Percentiles rank a stretch among this genome's conserved stretches.
These are phyloP conservation scores for Kodamaea ohmeri DNA, from an alignment of 1,139 yeast species.

Conservation along the genomic window DNA sequence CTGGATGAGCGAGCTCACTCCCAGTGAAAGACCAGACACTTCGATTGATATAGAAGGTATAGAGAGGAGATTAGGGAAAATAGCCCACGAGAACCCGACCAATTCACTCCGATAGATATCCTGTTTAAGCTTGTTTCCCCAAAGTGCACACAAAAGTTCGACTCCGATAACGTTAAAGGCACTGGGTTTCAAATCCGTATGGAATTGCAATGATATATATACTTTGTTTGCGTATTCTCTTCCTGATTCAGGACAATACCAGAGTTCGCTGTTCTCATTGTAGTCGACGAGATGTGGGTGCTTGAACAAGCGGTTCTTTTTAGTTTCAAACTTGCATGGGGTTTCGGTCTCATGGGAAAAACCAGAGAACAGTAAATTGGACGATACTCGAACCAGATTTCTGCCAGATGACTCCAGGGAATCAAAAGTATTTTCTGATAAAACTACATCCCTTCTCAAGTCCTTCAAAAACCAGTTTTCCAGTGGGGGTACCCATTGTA, in stretches of 20 bases:
- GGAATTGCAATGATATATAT: slow-evolving; percentile 45
- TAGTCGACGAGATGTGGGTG: slow-evolving; percentile 14
- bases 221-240: slow-evolving; percentile 31
- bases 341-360: too few relatives aligned
- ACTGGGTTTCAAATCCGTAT: slow-evolving; percentile 24
- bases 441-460: too few relatives aligned
- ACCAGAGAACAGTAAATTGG: too few relatives aligned
- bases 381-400: too few relatives aligned
- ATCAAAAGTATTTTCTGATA: too few relatives aligned
- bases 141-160: slow-evolving; percentile 49
- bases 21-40: slow-evolving; percentile 46
- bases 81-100: slow-evolving; percentile 53
- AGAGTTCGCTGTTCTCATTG: slow-evolving; percentile 39
- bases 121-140: slow-evolving; percentile 38
- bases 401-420: too few relatives aligned
- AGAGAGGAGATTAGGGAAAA: slow-evolving; percentile 50
- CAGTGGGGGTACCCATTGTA: too few relatives aligned
- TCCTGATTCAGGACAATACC: too few relatives aligned
- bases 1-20: slow-evolving; percentile 29
- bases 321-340: not conserved
- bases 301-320: not conserved
- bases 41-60: slow-evolving; percentile 48
- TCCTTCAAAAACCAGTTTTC: too few relatives aligned
- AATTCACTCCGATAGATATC: slow-evolving; percentile 49
- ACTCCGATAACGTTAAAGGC: slow-evolving; percentile 38